phyloP scores from a whole-genome alignment of 495 filamentous ascomycete species.

The Daldinia childiae region DNA sequence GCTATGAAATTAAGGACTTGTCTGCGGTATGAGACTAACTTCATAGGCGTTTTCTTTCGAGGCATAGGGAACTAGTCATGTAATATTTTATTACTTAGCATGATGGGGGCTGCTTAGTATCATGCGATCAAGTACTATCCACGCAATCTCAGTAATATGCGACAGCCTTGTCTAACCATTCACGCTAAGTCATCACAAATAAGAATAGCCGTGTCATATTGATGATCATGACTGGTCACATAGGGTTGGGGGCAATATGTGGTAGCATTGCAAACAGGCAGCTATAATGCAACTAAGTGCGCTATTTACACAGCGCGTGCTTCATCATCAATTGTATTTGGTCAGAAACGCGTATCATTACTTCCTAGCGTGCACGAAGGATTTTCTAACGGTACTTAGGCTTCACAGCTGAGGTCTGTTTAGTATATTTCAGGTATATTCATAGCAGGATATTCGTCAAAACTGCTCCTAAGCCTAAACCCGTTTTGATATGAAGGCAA shows the following conservation, averaged over 20 bases:
- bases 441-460: neutral
- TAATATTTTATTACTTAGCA: neutral
- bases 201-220: neutral
- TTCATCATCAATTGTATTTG: neutral
- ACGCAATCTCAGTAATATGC: neutral
- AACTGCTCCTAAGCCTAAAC: neutral
- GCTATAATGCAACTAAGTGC: neutral
- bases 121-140: neutral
- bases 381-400: neutral
- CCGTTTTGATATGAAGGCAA: neutral
- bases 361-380: neutral
- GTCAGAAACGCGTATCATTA: neutral
- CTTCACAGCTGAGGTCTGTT: neutral
- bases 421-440: neutral
- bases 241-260: neutral
- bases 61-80: neutral
- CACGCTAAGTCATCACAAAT: neutral
- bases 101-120: neutral
- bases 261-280: neutral
- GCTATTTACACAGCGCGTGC: neutral
- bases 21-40: neutral
- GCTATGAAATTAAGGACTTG: neutral
- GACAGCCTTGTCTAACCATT: neutral
- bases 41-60: neutral
- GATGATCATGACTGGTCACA: neutral